Base-by-base conservation (phyloP, 1,284 basidiomycete genomes). In the Grifola frondosa region DNA sequence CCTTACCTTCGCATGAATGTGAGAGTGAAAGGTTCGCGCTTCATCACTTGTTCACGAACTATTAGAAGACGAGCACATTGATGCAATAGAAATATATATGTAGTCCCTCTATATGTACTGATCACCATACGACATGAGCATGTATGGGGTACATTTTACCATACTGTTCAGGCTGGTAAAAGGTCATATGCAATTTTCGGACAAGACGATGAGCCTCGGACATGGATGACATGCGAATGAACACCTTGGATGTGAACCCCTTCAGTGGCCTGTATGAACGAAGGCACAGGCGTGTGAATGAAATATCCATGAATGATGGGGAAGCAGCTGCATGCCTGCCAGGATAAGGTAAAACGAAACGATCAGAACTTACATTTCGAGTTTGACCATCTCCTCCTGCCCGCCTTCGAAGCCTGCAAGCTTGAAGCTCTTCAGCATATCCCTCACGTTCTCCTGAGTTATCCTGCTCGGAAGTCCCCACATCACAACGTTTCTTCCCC, bases 151-250 rank as follows among this genome's bases (percentile, higher is more conserved):
- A 78, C 46, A 66, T 70, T 40, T 64, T 63, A 35, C 65, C 68
- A 56, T 58, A 54, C 26, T 56, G 58, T 37, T 64, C 65, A 16
- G 68, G 66, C 11, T 64, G 54, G 55, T 67, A 78, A 29, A 67
- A 65, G 4, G 75, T 80, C 70, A 80, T 75, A 59, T 90, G 84
- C 35, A 85, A 49, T 28, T 68, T 63, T 35, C 82, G 77, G 17
- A 80, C 82, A 25, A 88, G 63, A 37, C 77, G 74, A 53, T 86
- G 78, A 1, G 87, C 87, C 56, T 88, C 83, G 7, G 81, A 72
- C 15, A 71, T 61, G 0, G 78, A 78, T 3, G 62, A 58, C 36
- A 82, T 60, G 21, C 77, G 77, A 23, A 88, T 68, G 6, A 81
- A 54, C 53, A 75, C 76, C 60, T 50, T 45, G 66, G 71, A 53